These are phyloP conservation scores for Chalciporus pseudorubinellus DNA, from an alignment of 768 basidiomycete genomes.

Conservation along the genomic window DNA sequence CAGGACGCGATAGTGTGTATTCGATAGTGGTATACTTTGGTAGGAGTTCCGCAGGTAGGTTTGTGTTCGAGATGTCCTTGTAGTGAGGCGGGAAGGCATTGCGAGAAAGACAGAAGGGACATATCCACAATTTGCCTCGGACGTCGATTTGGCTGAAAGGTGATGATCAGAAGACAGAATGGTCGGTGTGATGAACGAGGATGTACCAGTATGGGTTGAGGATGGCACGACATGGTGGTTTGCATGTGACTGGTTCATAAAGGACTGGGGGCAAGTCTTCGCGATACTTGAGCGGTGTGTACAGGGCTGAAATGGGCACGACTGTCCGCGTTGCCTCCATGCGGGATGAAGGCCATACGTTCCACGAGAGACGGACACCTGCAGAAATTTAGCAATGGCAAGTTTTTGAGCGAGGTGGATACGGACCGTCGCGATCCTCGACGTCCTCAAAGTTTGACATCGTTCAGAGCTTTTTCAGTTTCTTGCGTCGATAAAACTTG, in stretches of 20 bases:
- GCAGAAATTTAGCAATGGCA: not conserved
- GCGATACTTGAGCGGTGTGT: slow-evolving; percentile 90
- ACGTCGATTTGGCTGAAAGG: slow-evolving; percentile 90
- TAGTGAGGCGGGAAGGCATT: slow-evolving; percentile 99
- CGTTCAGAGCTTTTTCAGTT: slow-evolving; percentile 19
- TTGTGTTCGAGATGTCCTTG: slow-evolving; percentile 96
- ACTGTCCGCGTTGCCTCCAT: slow-evolving; percentile 98
- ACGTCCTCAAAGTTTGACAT: slow-evolving; percentile 95
- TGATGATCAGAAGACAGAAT: slow-evolving; percentile 1
- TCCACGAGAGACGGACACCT: slow-evolving; percentile 98
- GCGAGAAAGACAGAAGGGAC: slow-evolving; percentile 95
- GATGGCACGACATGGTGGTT: slow-evolving; percentile 95
- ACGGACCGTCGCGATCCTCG: slow-evolving; percentile 91
- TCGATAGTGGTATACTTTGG: slow-evolving; percentile 99
- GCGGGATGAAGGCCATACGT: slow-evolving; percentile 96
- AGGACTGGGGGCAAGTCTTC: slow-evolving; percentile 94
- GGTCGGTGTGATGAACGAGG: not conserved
- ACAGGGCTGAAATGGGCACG: slow-evolving; percentile 96
- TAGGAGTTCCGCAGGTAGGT: slow-evolving; percentile 91
- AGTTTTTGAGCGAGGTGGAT: not conserved
- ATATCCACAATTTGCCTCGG: slow-evolving; percentile 98
- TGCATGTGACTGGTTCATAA: slow-evolving; percentile 98
- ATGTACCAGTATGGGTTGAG: slow-evolving; percentile 95
- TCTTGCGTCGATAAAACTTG: slow-evolving; percentile 23
- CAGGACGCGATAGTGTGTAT: slow-evolving; percentile 93